Evolutionary conservation across 78 protist genomes (phyloP), one percentile per base, ranked within the genome.

Genomic region (Polysphondylium violaceum): DNA sequence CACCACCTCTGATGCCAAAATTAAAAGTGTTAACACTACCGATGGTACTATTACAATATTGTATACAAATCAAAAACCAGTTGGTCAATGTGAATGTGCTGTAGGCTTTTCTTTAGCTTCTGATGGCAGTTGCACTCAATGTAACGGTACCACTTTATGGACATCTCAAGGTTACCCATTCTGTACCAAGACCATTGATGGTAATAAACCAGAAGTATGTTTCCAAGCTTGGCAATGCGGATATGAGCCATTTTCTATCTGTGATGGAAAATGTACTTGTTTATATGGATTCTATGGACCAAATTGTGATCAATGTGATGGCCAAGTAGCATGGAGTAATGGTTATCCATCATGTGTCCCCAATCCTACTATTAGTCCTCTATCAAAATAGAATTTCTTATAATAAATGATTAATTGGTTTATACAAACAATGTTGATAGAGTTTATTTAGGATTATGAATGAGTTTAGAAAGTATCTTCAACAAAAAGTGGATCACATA

Each of bases 281-380:
- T 23, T 36, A 23, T 21, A 31, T 0, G 35, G 35, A 6, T 68
- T 68, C 33, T 25, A 2, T 43, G 75, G 56, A 2, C 11, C 12
- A 12, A 14, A 41, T 68, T 68, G 75, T 6, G 17, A 11, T 0
- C 2, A 7, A 23, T 68, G 75, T 68, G 33, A n/a, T 23, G 75
- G 75, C 25, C 33, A 38, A 25, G n/a, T 68, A 43, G 33, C 19
- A 33, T 68, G 75, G 75, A 27, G 12, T 0, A 23, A 41, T n/a
- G 75, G 75, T 41, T 41, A 41, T 25, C 75, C 75, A 41, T 2
- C 29, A 23, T 68, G 75, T 36, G 68, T 31, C n/a, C n/a, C n/a
- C n/a, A n/a, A n/a, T n/a, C n/a, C n/a, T n/a, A n/a, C n/a, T n/a
- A n/a, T n/a, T n/a, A n/a, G n/a, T n/a, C n/a, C n/a, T n/a, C n/a